A percentile compares a stretch with the other conserved stretches of the same genome.
phyloP scores from a whole-genome alignment of 2,329 filamentous ascomycete genomes.

The Plectosphaerella sp. region DNA sequence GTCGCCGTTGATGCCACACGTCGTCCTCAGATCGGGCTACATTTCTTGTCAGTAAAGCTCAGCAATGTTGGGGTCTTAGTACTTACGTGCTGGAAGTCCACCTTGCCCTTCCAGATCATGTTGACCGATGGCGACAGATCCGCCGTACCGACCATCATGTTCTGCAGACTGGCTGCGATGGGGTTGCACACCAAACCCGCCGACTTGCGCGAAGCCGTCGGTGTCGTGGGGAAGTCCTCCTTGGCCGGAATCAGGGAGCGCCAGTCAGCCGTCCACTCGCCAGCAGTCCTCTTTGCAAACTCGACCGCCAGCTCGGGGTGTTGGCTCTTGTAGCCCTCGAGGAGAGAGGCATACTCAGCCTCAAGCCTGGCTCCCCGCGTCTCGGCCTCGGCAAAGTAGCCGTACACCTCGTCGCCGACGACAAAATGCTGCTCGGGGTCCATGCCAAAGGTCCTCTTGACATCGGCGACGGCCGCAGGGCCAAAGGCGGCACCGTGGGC shows the following conservation, averaged over 20 bases:
- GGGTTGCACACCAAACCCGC: conserved; percentile 45
- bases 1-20: conserved; percentile 48
- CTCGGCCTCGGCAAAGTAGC: conserved; percentile 44
- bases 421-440: conserved; percentile 24
- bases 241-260: conserved; percentile 40
- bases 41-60: conserved; percentile 21
- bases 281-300: conserved; percentile 41
- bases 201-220: conserved; percentile 46
- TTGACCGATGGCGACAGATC: conserved; percentile 49
- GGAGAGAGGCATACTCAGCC: conserved; percentile 38
- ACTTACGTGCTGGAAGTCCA: conserved; percentile 42
- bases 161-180: conserved; percentile 38
- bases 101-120: conserved; percentile 50
- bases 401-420: conserved; percentile 42
- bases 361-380: conserved; percentile 38
- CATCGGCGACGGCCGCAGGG: conserved; percentile 39
- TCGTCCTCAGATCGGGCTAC: conserved; percentile 27
- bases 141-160: conserved; percentile 49
- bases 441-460: conserved; percentile 28
- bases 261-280: conserved; percentile 44
- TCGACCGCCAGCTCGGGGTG: conserved; percentile 46
- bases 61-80: too few species aligned
- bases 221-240: conserved; percentile 36
- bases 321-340: conserved; percentile 35
- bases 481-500: conserved; percentile 57